Base-by-base conservation (phyloP, 805 yeast species). In the Geotrichum ghanense region DNA sequence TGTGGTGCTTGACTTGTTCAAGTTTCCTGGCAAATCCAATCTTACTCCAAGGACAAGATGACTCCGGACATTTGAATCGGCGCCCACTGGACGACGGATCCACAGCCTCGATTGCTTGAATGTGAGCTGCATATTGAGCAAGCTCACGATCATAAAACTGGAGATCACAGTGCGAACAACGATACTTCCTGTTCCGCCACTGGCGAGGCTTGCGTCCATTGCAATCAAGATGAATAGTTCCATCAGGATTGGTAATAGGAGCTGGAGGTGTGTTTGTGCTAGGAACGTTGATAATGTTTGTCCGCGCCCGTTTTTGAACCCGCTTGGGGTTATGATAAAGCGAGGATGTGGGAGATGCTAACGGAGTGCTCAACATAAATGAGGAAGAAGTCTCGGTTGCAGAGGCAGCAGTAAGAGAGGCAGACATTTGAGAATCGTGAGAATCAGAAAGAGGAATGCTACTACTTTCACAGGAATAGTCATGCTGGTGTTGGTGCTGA, bases 21-120 rank as follows among this genome's bases (percentile, higher is more conserved):
- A 57, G 56, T 46, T 57, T 57, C 25, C 60, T 54, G 46, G 52
- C 51, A 43, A 57, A 57, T 17, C 60, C 60, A 39, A 57, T 52
- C 22, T 43, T 52, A 41, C 51, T 49, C 60, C 60, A 57, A 10
- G 56, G 58, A 39, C 60, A 57, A 7, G 50, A 43, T 9, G 51
- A 44, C 34, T 51, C 53, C 19, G 56, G 51, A 39, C 60, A 57
- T 48, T 57, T 57, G 53, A 50, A 57, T 37, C 53, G 51, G 22
- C 60, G 53, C 43, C 51, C 37, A 31, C 37, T 31, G 37, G n/a
- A n/a, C n/a, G n/a, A n/a, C n/a, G n/a, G n/a, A n/a, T n/a, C n/a
- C n/a, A n/a, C n/a, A n/a, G n/a, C n/a, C n/a, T n/a, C n/a, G n/a
- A n/a, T n/a, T n/a, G n/a, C n/a, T 19, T 31, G 37, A 26, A 52